phyloP scores from a whole-genome alignment of 192 early-diverging fungal genomes.

The Backusella parvicylindrica region DNA sequence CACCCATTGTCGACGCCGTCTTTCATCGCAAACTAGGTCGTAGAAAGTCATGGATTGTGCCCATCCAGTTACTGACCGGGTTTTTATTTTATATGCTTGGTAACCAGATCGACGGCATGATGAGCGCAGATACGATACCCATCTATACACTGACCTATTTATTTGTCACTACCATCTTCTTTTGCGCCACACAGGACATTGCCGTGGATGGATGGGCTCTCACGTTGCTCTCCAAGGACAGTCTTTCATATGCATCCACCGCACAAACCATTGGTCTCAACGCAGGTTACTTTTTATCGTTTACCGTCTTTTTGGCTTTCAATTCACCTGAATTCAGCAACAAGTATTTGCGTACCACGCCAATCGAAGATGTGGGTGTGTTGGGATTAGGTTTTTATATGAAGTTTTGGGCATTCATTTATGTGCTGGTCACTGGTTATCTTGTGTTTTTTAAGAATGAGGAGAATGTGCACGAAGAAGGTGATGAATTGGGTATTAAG shows the following conservation, averaged over 20 bases:
- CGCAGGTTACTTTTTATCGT: conserved; percentile 92
- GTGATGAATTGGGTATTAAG: conserved; percentile 61
- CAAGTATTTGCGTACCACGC: conserved; percentile 74
- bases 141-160: conserved; percentile 67
- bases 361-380: conserved; percentile 70
- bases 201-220: conserved; percentile 89
- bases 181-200: conserved; percentile 93
- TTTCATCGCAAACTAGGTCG: conserved; percentile 82
- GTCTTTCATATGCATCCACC: conserved; percentile 86
- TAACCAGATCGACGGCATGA: conserved; percentile 65
- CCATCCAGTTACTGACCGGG: conserved; percentile 89
- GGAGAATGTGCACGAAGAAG: conserved; percentile 35
- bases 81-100: conserved; percentile 78
- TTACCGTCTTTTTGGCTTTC: conserved; percentile 95
- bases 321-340: conserved; percentile 95
- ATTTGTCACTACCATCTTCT: conserved; percentile 85
- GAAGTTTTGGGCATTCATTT: conserved; percentile 91
- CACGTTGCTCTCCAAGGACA: conserved; percentile 87
- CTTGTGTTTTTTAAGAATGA: conserved; percentile 79
- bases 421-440: conserved; percentile 82
- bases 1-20: conserved; percentile 91
- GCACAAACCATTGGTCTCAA: conserved; percentile 98
- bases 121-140: conserved; percentile 45
- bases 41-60: conserved; percentile 98
- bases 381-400: conserved; percentile 85